Conservation (phyloP, 2,329 filamentous ascomycete genomes). For the Grosmannia serpens region DNA sequence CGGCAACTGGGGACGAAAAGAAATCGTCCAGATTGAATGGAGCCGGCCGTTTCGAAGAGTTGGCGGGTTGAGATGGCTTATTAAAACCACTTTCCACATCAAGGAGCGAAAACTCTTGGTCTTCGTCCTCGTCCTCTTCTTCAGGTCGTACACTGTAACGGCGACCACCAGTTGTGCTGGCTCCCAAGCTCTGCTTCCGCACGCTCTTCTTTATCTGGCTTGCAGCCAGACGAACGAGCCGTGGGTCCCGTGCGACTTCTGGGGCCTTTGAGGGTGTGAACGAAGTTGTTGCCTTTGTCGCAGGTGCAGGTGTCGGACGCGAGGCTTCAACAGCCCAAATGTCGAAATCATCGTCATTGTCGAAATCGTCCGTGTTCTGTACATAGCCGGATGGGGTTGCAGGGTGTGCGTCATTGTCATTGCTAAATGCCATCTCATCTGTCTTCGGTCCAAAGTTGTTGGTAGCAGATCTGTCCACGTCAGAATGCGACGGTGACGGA, state of each 20-base stretch:
- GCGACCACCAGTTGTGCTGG: neutral
- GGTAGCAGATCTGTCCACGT: neutral
- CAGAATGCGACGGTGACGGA: neutral
- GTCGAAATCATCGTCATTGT: constrained; percentile 33
- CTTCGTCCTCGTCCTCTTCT: constrained; percentile 25
- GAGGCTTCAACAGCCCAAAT: constrained; percentile 48
- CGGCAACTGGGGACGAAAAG: constrained; percentile 42
- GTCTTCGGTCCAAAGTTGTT: no score
- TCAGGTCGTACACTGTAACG: neutral
- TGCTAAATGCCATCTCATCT: neutral
- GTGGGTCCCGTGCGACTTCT: neutral
- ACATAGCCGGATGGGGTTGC: neutral
- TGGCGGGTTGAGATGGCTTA: neutral
- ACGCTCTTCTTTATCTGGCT: neutral
- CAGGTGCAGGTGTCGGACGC: constrained; percentile 27
- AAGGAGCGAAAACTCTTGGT: constrained; percentile 35
- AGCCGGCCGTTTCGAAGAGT: neutral
- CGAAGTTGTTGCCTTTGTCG: constrained; percentile 4
- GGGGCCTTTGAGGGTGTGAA: neutral
- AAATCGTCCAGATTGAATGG: constrained; percentile 22
- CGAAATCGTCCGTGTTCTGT: neutral
- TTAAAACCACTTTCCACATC: constrained; percentile 12
- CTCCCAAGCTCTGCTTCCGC: neutral
- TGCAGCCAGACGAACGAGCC: neutral
- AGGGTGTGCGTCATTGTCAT: neutral